Base-by-base conservation (phyloP, 495 filamentous ascomycete genomes). In the Apiosordaria backusii region DNA sequence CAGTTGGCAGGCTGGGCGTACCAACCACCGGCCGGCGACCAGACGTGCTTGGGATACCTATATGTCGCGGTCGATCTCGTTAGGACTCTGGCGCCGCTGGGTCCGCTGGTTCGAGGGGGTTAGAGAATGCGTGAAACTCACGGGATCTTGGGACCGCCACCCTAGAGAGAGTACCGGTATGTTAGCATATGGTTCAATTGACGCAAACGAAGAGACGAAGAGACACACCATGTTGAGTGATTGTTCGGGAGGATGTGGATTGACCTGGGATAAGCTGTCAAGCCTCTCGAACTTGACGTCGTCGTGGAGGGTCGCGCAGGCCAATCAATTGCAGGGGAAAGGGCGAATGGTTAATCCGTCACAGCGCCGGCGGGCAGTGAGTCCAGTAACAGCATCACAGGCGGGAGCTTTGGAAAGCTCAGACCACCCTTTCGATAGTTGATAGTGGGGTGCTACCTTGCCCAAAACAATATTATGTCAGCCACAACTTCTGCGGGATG, bases 31-130 rank as follows among this genome's bases (percentile, higher is more conserved):
- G 95, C 85, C 66, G 95, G 95, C 74, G 95, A 98, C 95, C 95
- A 99, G 82, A 99, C 91, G 83, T 99, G 93, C 83, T 97, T 97
- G 75, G 95, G 95, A 80, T 97, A 97, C 75, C 94, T 98, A 67
- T 24, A 21, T 55, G 16, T 60, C 29, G 66, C 65, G 45, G 64
- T 58, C 27, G 65, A 63, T 63, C 62, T 71, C 66, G 59, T 52
- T 54, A 52, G 26, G 62, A n/a, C 18, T 50, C 24, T 22, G 58
- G 61, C 62, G 62, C 50, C 29, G 66, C 65, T 73, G 53, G 26
- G 52, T 72, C 55, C n/a, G n/a, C n/a, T 61, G 19, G 3, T 27
- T 16, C 35, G 24, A 40, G 65, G 29, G 35, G 25, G n/a, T n/a
- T n/a, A n/a, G 40, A 6, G 19, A 55, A 67, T 68, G 57, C 6